A percentile compares a stretch with the other conserved stretches of the same genome.
Conservation (phyloP, 805 yeast species). For the Lachancea nothofagi region DNA sequence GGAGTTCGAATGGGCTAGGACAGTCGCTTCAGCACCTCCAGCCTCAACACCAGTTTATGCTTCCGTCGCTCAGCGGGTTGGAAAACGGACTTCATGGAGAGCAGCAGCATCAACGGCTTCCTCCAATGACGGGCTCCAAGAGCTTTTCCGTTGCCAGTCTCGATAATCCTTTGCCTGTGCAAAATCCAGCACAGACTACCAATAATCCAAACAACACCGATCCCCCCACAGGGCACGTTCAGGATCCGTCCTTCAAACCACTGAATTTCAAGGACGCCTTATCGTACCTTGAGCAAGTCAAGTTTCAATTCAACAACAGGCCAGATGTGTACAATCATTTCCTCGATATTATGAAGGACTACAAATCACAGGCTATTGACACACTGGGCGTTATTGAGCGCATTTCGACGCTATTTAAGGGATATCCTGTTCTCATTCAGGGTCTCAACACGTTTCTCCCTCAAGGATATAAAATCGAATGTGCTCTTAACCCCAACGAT, state of each 20-base stretch:
- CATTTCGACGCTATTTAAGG: conserved; percentile 84
- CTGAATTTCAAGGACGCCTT: conserved; percentile 94
- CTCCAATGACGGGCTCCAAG: conserved; percentile 6
- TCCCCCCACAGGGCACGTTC: conserved; percentile 38
- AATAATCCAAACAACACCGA: conserved; percentile 13
- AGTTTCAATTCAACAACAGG: conserved; percentile 82
- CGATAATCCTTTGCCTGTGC: conserved; percentile 28
- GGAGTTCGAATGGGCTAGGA: not conserved
- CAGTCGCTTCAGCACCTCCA: conserved; percentile 3
- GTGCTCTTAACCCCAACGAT: conserved; percentile 82
- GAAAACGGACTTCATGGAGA: conserved; percentile 4
- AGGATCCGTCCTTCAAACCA: conserved; percentile 52
- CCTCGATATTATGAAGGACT: conserved; percentile 97
- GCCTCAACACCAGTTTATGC: conserved; percentile 5
- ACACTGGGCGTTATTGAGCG: conserved; percentile 98
- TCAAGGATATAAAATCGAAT: conserved; percentile 90
- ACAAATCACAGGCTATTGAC: conserved; percentile 91
- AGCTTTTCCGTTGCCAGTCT: conserved; percentile 30
- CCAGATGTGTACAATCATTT: conserved; percentile 96
- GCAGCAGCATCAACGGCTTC: conserved; percentile 5
- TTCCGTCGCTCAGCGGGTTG: conserved; percentile 10
- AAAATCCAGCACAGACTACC: conserved; percentile 16
- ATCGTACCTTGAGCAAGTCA: conserved; percentile 92
- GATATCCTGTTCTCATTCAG: conserved; percentile 89
- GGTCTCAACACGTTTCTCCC: conserved; percentile 98